These are phyloP conservation scores for Calocera viscosa DNA, from an alignment of 768 basidiomycete species.

Conservation along the genomic window DNA sequence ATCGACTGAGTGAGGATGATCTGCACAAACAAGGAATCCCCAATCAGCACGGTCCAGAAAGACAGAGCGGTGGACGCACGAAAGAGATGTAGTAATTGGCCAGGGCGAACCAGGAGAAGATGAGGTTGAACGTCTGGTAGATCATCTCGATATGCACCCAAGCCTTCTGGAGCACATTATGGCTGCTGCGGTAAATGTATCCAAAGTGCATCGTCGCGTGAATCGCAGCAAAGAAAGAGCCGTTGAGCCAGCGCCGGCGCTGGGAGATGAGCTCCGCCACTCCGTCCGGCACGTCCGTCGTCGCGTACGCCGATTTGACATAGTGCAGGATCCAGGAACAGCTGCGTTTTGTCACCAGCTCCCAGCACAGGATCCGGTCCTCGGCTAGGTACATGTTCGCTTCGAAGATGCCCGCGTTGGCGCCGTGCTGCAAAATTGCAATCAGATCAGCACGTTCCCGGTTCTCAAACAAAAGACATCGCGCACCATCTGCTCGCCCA, in stretches of 20 bases:
- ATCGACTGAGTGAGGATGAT: conserved; percentile 58
- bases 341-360: conserved; percentile 87
- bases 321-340: conserved; percentile 89
- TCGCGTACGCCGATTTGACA: conserved; percentile 85
- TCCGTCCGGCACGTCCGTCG: conserved; percentile 89
- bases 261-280: conserved; percentile 91
- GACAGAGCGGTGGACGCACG: conserved; percentile 21
- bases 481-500: conserved; percentile 82
- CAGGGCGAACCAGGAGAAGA: conserved; percentile 86
- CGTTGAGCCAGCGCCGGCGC: conserved; percentile 91
- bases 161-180: conserved; percentile 67
- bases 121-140: conserved; percentile 78
- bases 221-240: conserved; percentile 94
- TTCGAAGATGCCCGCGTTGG: conserved; percentile 81
- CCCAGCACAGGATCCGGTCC: conserved; percentile 93
- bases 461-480: conserved; percentile 6
- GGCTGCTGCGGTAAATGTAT: conserved; percentile 86
- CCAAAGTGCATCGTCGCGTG: conserved; percentile 88
- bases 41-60: not conserved
- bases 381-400: conserved; percentile 95
- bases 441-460: not conserved
- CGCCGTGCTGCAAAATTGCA: conserved; percentile 54
- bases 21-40: no score
- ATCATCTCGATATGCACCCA: conserved; percentile 93
- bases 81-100: conserved; percentile 87